Conservation (phyloP, 805 yeast species). For the Saccharomycopsis sp. region DNA sequence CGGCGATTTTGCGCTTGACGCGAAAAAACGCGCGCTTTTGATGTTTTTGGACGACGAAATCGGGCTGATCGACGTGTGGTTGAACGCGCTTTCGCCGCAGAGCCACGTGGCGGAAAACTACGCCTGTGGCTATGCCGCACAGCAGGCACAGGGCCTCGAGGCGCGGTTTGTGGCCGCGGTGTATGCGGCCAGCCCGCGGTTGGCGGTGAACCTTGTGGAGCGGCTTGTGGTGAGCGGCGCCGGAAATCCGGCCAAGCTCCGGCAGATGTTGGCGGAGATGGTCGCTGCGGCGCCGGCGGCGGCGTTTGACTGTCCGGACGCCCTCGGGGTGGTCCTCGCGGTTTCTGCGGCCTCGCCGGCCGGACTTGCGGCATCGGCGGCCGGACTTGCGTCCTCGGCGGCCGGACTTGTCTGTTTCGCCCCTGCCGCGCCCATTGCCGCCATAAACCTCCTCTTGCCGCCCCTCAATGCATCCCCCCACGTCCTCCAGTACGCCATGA, state of each 20-base stretch:
- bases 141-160: conserved; percentile 13
- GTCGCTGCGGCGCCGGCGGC: conserved; percentile 51
- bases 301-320: conserved; percentile 49
- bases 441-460: conserved; percentile 78
- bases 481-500: conserved; percentile 80
- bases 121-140: conserved; percentile 65
- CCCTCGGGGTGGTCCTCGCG: conserved; percentile 54
- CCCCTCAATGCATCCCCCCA: conserved; percentile 58
- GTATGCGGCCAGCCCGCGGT: conserved; percentile 45
- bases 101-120: conserved; percentile 36
- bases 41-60: conserved; percentile 73
- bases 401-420: too few species aligned
- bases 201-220: conserved; percentile 64
- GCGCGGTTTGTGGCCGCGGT: not conserved
- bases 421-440: conserved; percentile 75
- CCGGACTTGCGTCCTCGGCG: too few species aligned
- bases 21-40: conserved; percentile 48
- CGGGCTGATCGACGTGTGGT: conserved; percentile 67
- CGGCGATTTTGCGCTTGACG: conserved; percentile 29
- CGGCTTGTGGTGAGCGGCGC: conserved; percentile 34
- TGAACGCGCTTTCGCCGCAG: conserved; percentile 34
- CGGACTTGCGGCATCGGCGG: too few species aligned
- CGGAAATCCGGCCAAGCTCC: not conserved
- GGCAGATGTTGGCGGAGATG: conserved; percentile 34
- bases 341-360: too few species aligned